A percentile compares a stretch with the other conserved stretches of the same genome.
Evolutionary conservation across 2,329 filamentous ascomycete species (phyloP).

Genomic region (Epichloe aotearoae): DNA sequence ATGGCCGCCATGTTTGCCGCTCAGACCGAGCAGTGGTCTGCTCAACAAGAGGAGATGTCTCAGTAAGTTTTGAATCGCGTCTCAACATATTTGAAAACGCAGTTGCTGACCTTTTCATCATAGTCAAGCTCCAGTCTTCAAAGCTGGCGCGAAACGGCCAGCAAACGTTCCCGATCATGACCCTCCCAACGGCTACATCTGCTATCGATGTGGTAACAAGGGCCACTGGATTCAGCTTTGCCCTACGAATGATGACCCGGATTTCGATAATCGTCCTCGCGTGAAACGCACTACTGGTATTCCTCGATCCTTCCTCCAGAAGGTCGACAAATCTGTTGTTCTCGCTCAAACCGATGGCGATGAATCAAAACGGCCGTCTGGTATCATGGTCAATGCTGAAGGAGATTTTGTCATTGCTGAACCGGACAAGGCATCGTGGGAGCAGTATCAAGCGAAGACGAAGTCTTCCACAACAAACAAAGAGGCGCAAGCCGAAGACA

Average conservation of each 20-base stretch:
- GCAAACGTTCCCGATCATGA: constrained; percentile 81
- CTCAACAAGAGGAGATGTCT: constrained; percentile 86
- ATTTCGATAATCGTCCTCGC: constrained; percentile 83
- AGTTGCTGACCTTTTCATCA: constrained; percentile 18
- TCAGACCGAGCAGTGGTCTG: constrained; percentile 82
- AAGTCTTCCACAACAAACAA: constrained; percentile 78
- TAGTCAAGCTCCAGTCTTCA: constrained; percentile 50
- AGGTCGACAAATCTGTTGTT: constrained; percentile 79
- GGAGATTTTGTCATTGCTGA: constrained; percentile 95
- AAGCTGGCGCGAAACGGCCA: constrained; percentile 50
- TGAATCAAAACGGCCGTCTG: constrained; percentile 74
- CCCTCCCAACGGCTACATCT: constrained; percentile 86
- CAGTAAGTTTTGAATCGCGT: constrained; percentile 37
- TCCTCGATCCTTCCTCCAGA: constrained; percentile 87
- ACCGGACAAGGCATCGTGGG: constrained; percentile 91
- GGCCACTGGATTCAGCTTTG: constrained; percentile 99
- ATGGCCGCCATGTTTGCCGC: constrained; percentile 86
- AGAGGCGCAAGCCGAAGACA: constrained; percentile 61
- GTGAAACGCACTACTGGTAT: constrained; percentile 97
- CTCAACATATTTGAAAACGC: neutral
- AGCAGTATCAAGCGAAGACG: constrained; percentile 89
- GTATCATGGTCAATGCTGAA: constrained; percentile 95
- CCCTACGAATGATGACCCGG: constrained; percentile 95
- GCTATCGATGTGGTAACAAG: constrained; percentile 91
- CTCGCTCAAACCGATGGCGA: constrained; percentile 60